These are phyloP conservation scores for Elymus sibiricus DNA, from an alignment of 176 grass and related monocot species.

Conservation along the genomic window DNA sequence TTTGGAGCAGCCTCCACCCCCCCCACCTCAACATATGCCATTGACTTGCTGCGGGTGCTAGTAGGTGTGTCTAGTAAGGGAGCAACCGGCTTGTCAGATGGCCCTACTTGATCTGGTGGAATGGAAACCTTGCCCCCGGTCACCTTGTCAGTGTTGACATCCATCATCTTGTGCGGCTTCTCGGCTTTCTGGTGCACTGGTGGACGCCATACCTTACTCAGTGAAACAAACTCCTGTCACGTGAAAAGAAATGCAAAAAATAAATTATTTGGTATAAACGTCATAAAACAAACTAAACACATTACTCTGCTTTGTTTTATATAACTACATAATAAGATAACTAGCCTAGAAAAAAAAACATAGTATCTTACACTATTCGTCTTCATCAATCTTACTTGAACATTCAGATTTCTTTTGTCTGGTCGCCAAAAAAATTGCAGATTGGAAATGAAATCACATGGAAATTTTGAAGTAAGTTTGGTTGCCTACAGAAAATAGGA, in stretches of 20 bases:
- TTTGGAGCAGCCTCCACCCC: conserved; percentile 20
- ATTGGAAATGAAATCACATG: not conserved
- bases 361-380: not conserved
- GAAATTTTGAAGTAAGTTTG: not conserved
- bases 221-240: conserved; percentile 81
- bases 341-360: not conserved
- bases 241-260: not conserved
- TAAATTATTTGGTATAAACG: not conserved
- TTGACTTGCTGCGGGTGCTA: conserved; percentile 24
- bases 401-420: not conserved
- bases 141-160: conserved; percentile 59
- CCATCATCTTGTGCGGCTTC: conserved; percentile 63
- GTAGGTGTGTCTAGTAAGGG: not conserved
- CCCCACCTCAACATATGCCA: conserved; percentile 22
- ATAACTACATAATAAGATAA: not conserved
- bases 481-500: not conserved
- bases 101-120: conserved; percentile 24
- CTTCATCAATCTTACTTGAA: not conserved
- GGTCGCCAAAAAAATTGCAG: not conserved
- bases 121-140: not conserved
- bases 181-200: conserved; percentile 58
- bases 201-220: conserved; percentile 90
- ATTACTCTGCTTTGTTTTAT: not conserved
- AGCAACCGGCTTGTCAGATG: not conserved
- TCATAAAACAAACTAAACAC: not conserved